A percentile compares a stretch with the other conserved stretches of the same genome.
phyloP scores from a whole-genome alignment of 257 asterid species.

The Jasminum sambac region DNA sequence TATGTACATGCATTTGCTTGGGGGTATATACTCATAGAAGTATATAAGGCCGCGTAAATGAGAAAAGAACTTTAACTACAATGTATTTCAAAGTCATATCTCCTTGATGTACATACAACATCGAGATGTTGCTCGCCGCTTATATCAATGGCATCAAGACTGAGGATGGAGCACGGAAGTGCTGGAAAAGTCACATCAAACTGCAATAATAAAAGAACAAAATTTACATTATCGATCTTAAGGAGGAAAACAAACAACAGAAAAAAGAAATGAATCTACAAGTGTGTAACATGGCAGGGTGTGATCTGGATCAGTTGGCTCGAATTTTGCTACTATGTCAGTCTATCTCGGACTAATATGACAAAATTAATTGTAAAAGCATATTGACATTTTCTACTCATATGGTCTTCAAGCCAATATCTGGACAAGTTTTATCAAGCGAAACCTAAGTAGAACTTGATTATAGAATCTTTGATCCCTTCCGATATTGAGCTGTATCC shows the following conservation, averaged over 20 bases:
- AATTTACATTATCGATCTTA: slow-evolving; percentile 25
- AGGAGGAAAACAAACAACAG: background rate
- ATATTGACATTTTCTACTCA: slow-evolving; percentile 1
- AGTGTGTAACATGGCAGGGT: background rate
- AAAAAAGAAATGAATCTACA: background rate
- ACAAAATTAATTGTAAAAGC: slow-evolving; percentile 2
- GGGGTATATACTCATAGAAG: background rate
- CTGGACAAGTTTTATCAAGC: background rate
- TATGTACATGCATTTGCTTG: slow-evolving; percentile 1
- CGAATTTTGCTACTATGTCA: background rate
- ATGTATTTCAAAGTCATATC: slow-evolving; percentile 15
- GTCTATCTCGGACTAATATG: slow-evolving; percentile 2
- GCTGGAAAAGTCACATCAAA: slow-evolving; percentile 98
- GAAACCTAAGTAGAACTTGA: slow-evolving; percentile 1
- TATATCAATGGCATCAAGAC: slow-evolving; percentile 98
- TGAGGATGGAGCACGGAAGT: slow-evolving; percentile 86
- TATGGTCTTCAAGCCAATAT: background rate
- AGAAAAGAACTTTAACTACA: slow-evolving; percentile 9
- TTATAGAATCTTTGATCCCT: background rate
- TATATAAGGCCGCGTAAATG: background rate
- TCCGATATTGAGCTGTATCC: background rate
- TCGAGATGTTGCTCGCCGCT: slow-evolving; percentile 99
- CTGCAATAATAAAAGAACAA: slow-evolving; percentile 60
- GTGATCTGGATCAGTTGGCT: slow-evolving; percentile 1
- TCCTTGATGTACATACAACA: slow-evolving; percentile 59